A percentile compares a stretch with the other conserved stretches of the same genome.
Evolutionary conservation across 768 basidiomycete genomes (phyloP).

Genomic region (Xerocomellus intermedius): DNA sequence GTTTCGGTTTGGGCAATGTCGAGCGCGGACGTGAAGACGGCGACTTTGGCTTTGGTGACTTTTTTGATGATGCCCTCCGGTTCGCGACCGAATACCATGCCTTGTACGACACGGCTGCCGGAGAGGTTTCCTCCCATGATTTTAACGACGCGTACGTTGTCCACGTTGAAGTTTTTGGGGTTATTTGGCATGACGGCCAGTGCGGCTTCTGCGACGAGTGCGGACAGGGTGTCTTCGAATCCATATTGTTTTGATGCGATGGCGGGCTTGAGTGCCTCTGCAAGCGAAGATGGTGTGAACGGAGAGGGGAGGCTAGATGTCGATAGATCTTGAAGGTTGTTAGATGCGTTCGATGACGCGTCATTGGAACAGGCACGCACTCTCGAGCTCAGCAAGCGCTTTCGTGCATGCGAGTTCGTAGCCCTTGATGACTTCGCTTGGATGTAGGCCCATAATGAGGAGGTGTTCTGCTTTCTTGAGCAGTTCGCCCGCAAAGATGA

Average conservation of each 20-base stretch:
- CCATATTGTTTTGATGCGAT: slow-evolving; percentile 99
- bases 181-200: slow-evolving; percentile 88
- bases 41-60: slow-evolving; percentile 84
- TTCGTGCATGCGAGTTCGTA: slow-evolving; percentile 90
- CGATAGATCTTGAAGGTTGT: slow-evolving; percentile 55
- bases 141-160: slow-evolving; percentile 97
- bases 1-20: slow-evolving; percentile 98
- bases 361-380: slow-evolving; percentile 54
- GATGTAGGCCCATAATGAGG: slow-evolving; percentile 94
- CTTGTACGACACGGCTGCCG: slow-evolving; percentile 84
- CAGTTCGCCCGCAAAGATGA: slow-evolving; percentile 94
- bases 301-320: slow-evolving; percentile 69
- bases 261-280: slow-evolving; percentile 79
- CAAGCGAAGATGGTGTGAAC: slow-evolving; percentile 64
- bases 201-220: slow-evolving; percentile 90
- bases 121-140: slow-evolving; percentile 94
- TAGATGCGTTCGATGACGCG: slow-evolving; percentile 11
- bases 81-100: slow-evolving; percentile 98
- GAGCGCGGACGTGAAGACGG: slow-evolving; percentile 89
- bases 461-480: slow-evolving; percentile 91
- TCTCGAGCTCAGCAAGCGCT: slow-evolving; percentile 84
- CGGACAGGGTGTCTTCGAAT: slow-evolving; percentile 76
- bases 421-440: slow-evolving; percentile 91
- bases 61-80: slow-evolving; percentile 91
- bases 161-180: slow-evolving; percentile 93